phyloP scores from a whole-genome alignment of 1,139 yeast species.

The Insectozyma bohioensis region DNA sequence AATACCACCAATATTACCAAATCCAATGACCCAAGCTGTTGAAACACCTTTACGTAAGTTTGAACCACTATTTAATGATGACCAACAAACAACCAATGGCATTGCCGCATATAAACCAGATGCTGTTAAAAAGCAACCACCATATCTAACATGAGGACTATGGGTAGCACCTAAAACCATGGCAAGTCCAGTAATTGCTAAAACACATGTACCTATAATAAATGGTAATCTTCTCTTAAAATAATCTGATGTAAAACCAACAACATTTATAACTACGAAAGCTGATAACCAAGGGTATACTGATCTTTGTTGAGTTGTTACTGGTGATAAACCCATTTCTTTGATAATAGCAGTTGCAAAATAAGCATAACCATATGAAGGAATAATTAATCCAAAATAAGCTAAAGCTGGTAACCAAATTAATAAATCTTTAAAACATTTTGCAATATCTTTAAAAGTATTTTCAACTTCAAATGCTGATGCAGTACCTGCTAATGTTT shows the following conservation, averaged over 20 bases:
- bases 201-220: conserved; percentile 36
- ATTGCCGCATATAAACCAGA: conserved; percentile 68
- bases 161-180: conserved; percentile 44
- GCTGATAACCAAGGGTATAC: conserved; percentile 74
- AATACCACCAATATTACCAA: conserved; percentile 83
- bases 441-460: conserved; percentile 38
- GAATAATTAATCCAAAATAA: conserved; percentile 64
- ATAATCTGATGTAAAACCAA: conserved; percentile 51
- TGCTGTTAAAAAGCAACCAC: conserved; percentile 68
- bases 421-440: conserved; percentile 46
- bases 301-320: conserved; percentile 63
- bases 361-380: conserved; percentile 71
- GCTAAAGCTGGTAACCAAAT: conserved; percentile 58
- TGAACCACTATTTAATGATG: conserved; percentile 64
- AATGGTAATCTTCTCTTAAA: conserved; percentile 48
- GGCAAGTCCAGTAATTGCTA: conserved; percentile 57
- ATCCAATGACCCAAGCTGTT: conserved; percentile 76
- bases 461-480: conserved; percentile 54
- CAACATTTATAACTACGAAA: conserved; percentile 52
- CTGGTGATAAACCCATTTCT: conserved; percentile 58
- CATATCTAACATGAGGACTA: conserved; percentile 52
- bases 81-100: conserved; percentile 78
- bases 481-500: conserved; percentile 47
- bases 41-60: conserved; percentile 71
- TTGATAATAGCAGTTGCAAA: conserved; percentile 65